Percentiles rank a stretch among this genome's conserved stretches.
phyloP scores from a whole-genome alignment of 1,284 basidiomycete species.

The Kalmanozyma brasiliensis region DNA sequence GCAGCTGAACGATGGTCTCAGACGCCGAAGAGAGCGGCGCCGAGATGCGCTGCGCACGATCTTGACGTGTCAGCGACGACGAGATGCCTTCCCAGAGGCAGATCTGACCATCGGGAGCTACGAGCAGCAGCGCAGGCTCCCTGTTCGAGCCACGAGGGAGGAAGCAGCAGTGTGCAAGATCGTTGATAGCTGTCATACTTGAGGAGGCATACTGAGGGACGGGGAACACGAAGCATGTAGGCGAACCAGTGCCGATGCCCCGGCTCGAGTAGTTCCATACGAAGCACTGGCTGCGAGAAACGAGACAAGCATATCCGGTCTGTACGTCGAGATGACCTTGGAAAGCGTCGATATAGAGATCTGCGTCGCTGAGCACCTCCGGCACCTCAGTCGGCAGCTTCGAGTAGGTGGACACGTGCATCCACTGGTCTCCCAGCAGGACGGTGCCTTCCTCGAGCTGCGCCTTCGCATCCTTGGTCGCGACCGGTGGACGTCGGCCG shows the following conservation, averaged over 20 bases:
- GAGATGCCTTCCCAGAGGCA: constrained; percentile 58
- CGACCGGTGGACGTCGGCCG: constrained; percentile 4
- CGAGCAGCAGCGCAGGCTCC: constrained; percentile 57
- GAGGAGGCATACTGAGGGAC: constrained; percentile 39
- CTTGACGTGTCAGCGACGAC: constrained; percentile 38
- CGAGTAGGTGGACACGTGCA: constrained; percentile 50
- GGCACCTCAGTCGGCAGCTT: constrained; percentile 45
- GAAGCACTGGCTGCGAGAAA: constrained; percentile 51
- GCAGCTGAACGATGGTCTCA: constrained; percentile 46
- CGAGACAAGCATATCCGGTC: constrained; percentile 57
- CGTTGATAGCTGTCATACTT: constrained; percentile 31
- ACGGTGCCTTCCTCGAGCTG: constrained; percentile 52
- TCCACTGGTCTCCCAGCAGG: constrained; percentile 47
- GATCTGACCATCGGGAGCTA: constrained; percentile 45
- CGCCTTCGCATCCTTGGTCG: constrained; percentile 11
- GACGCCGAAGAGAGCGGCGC: constrained; percentile 24
- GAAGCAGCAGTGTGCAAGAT: constrained; percentile 42
- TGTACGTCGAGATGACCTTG: constrained; percentile 47
- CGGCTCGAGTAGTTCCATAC: constrained; percentile 62
- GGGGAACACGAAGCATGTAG: constrained; percentile 55
- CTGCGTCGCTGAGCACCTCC: constrained; percentile 32
- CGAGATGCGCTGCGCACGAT: constrained; percentile 35
- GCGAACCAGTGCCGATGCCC: constrained; percentile 36
- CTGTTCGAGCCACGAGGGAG: constrained; percentile 32
- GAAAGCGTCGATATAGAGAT: constrained; percentile 54